A percentile compares a stretch with the other conserved stretches of the same genome.
Conservation (phyloP, 306 rosid species). For the Carpinus fangiana region DNA sequence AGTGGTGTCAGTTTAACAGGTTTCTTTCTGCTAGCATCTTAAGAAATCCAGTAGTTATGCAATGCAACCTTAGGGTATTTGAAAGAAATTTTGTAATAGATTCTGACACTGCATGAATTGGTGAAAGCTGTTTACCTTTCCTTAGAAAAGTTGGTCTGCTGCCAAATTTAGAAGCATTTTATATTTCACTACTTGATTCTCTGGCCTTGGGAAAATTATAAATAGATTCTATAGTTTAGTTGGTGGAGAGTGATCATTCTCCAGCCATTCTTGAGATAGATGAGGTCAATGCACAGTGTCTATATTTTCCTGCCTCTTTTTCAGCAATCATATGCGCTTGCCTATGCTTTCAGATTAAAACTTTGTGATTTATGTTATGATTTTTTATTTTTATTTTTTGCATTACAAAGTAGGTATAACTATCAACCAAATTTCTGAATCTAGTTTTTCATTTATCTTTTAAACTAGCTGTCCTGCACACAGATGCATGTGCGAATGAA, state of each 20-base stretch:
- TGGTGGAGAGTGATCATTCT: conserved; percentile 8
- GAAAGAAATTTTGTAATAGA: background rate
- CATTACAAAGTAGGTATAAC: background rate
- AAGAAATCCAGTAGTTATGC: background rate
- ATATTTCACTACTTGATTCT: background rate
- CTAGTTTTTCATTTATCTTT: background rate
- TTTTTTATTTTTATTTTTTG: background rate
- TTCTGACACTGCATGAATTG: background rate
- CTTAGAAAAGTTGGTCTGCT: background rate
- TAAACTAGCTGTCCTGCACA: background rate
- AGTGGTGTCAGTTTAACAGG: background rate
- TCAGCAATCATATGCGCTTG: background rate
- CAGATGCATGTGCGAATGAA: background rate
- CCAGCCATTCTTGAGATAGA: background rate
- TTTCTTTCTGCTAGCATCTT: background rate
- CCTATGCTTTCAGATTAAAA: background rate
- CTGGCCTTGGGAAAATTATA: background rate
- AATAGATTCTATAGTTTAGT: background rate
- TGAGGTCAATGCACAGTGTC: background rate
- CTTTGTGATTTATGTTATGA: background rate
- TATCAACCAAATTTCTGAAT: background rate
- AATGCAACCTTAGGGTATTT: background rate
- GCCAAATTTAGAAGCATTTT: background rate
- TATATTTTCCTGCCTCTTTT: background rate
- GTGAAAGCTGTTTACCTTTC: background rate